A percentile compares a stretch with the other conserved stretches of the same genome.
Evolutionary conservation across 345 rosid genomes (phyloP).

Genomic region (Xanthoceras sorbifolium): DNA sequence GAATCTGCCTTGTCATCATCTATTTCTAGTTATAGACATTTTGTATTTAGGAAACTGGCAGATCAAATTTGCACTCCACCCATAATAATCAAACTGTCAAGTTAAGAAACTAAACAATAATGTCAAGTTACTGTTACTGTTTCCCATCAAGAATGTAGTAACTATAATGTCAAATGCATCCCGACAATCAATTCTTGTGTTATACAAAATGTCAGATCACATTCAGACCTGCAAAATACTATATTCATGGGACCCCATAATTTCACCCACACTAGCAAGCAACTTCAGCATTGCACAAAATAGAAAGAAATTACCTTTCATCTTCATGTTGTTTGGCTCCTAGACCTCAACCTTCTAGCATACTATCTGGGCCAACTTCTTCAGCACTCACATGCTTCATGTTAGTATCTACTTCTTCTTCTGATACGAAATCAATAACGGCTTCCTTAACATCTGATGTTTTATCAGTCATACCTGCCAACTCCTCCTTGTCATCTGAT

Average conservation of each 20-base stretch:
- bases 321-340: constrained; percentile 20
- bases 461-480: background rate
- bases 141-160: background rate
- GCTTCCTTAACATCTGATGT: background rate
- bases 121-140: too few relatives aligned
- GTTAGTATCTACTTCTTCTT: background rate
- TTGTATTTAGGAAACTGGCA: too few relatives aligned
- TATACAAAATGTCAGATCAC: background rate
- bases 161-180: constrained; percentile 9
- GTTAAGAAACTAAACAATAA: background rate
- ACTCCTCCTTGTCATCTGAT: background rate
- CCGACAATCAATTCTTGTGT: background rate
- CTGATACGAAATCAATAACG: background rate
- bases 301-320: background rate
- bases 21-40: too few relatives aligned
- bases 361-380: constrained; percentile 16
- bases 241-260: background rate
- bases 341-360: constrained; percentile 34
- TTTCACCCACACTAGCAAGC: background rate
- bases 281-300: background rate
- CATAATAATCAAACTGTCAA: background rate
- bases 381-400: constrained; percentile 1
- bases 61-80: background rate
- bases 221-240: constrained; percentile 3
- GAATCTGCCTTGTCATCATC: background rate